Evolutionary conservation across 164 flowering plant species (phyloP), one percentile per base, ranked within the genome.

Genomic region (Litsea cubeba): DNA sequence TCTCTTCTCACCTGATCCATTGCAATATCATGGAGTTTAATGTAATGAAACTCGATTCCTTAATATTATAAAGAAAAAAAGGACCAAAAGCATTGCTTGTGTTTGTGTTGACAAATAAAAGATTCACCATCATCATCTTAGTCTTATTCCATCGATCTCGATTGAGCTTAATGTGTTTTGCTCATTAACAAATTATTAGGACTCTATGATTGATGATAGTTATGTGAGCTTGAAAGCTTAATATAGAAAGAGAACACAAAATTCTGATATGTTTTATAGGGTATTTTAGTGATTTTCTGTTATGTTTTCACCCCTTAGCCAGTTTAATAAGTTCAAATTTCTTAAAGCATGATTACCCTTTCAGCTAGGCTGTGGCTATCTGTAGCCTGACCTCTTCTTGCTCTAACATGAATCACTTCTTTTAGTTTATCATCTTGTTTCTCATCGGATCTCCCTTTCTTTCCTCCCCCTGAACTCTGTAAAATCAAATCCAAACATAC

Each of bases 341-440:
- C 14, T 17, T 10, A 62, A 3, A 15, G 60, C n/a, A 73, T 32
- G 32, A 35, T 50, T 79, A 89, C 93, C 88, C 93, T 85, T 82
- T 89, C 93, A 17, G 93, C 93, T 75, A 89, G 76, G 73, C 93
- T 89, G 72, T 89, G 93, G 72, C 91, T 87, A 71, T 89, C 93
- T 75, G 93, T 89, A 50, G 93, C 93, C 77, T 86, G 88, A 71
- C 93, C 93, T 83, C 93, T 83, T 82, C 84, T 87, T 18, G 88
- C 91, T 79, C 93, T 85, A 1, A 87, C 91, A 87, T 87, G 91
- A 80, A 89, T 81, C 51, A 89, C 93, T 35, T 86, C 91, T 74
- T 81, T 82, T 26, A 84, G 82, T 69, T 82, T 85, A 78, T 83
- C 84, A 50, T 60, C 72, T 74, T 79, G 76, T 62, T 73, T 78